Evolutionary conservation across 768 basidiomycete genomes (phyloP).

Genomic region (Neoboletus brunneissimus): DNA sequence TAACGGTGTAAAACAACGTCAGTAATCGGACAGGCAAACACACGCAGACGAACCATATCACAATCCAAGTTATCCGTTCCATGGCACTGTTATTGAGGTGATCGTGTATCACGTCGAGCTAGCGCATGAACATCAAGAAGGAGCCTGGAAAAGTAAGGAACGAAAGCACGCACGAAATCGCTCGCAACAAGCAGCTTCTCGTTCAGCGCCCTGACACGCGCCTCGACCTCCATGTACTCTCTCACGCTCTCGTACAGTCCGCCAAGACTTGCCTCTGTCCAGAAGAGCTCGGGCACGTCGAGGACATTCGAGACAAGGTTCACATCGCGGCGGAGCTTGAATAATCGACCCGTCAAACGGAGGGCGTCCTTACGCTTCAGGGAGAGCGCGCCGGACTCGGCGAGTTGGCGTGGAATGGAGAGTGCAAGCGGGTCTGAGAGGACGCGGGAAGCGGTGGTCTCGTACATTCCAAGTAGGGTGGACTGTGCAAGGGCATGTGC

Average conservation of each 20-base stretch:
- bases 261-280: slow-evolving; percentile 89
- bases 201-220: slow-evolving; percentile 79
- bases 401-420: slow-evolving; percentile 82
- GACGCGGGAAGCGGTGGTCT: slow-evolving; percentile 71
- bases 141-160: not conserved
- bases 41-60: slow-evolving; percentile 54
- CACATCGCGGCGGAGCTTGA: slow-evolving; percentile 85
- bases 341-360: slow-evolving; percentile 79
- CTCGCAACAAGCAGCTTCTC: slow-evolving; percentile 85
- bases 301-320: slow-evolving; percentile 92
- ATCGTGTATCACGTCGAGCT: slow-evolving; percentile 92
- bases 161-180: slow-evolving; percentile 65
- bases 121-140: slow-evolving; percentile 1
- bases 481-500: slow-evolving; percentile 94
- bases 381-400: slow-evolving; percentile 69
- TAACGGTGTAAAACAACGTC: slow-evolving; percentile 34
- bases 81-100: slow-evolving; percentile 88
- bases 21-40: slow-evolving; percentile 40
- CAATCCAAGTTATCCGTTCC: slow-evolving; percentile 84
- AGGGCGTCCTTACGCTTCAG: slow-evolving; percentile 80
- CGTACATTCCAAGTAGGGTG: slow-evolving; percentile 86
- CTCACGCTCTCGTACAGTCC: slow-evolving; percentile 89
- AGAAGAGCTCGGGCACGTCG: slow-evolving; percentile 92
- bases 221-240: slow-evolving; percentile 92
- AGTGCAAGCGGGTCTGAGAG: slow-evolving; percentile 74